phyloP scores from a whole-genome alignment of 768 basidiomycete genomes.

The Agaricus blazei region DNA sequence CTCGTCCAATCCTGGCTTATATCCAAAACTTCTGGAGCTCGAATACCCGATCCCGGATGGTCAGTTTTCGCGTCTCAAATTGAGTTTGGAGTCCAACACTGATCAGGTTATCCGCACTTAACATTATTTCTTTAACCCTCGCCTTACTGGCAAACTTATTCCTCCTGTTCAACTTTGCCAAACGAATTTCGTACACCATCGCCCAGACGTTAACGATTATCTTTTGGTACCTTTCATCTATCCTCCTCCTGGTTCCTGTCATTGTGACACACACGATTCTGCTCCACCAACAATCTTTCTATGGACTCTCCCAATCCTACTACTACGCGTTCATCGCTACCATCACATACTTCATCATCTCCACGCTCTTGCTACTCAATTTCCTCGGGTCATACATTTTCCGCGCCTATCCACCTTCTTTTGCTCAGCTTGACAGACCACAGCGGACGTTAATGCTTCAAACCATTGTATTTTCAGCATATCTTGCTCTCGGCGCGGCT shows the following conservation, averaged over 20 bases:
- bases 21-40: slow-evolving; percentile 10
- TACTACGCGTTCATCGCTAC: slow-evolving; percentile 32
- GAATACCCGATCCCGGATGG: slow-evolving; percentile 30
- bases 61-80: slow-evolving; percentile 12
- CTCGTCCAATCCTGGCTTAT: slow-evolving; percentile 31
- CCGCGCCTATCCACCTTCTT: slow-evolving; percentile 30
- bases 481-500: slow-evolving; percentile 33
- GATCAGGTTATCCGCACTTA: slow-evolving; percentile 27
- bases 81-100: background rate
- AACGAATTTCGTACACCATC: slow-evolving; percentile 25
- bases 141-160: slow-evolving; percentile 30
- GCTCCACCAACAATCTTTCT: slow-evolving; percentile 10
- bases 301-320: slow-evolving; percentile 29
- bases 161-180: slow-evolving; percentile 34
- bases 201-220: slow-evolving; percentile 33
- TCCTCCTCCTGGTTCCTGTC: slow-evolving; percentile 31
- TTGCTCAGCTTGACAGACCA: slow-evolving; percentile 29
- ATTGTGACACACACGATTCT: slow-evolving; percentile 18
- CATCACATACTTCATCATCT: slow-evolving; percentile 23
- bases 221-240: slow-evolving; percentile 32
- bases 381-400: slow-evolving; percentile 23
- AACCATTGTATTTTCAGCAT: slow-evolving; percentile 31
- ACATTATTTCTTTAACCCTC: slow-evolving; percentile 24
- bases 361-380: slow-evolving; percentile 24
- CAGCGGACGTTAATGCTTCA: slow-evolving; percentile 41